Base-by-base conservation (phyloP, 768 basidiomycete species). In the Rhodotorula paludigena region DNA sequence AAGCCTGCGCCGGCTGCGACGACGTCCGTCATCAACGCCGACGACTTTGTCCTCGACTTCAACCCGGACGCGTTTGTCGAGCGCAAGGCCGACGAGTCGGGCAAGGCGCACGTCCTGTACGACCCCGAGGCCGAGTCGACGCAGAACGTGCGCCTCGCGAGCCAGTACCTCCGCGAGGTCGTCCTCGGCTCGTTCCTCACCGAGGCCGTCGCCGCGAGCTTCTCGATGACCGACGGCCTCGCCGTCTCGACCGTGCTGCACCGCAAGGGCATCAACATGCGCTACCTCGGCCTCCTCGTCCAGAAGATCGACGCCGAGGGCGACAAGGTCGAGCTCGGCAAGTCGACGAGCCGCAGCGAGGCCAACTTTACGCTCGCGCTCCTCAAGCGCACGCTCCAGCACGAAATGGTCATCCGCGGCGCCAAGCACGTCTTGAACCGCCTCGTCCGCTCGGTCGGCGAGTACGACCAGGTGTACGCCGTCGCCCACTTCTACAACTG, bases 401-500 rank as follows among this genome's bases (percentile, higher is more conserved):
- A 78, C 67, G 81, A 81, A 71, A 81, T 82, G 80, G 76, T 80
- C 57, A 75, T 80, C 75, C 78, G 81, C 63, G 78, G 78, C 23
- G 68, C 74, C 71, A 81, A 81, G 75, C 80, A 80, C 69, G 70
- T 78, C 63, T 74, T 82, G 11, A 78, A 79, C 47, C 41, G 60
- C n/a, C 73, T 78, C 42, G 66, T 81, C 32, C 65, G 71, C 49
- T 75, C 74, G 32, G 42, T 67, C 56, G 66, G 72, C n/a, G 68
- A 73, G 39, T 78, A 77, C 44, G 74, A 75, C 60, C 63, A 72
- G 44, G 47, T 74, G 1, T 38, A 16, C 49, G 38, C 72, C 61
- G 74, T 82, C 57, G 76, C 80, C 5, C 81, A 82, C 77, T 80
- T 81, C 78, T 75, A 80, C 72, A 81, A 82, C 76, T 82, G 81